Percentiles rank a stretch among this genome's conserved stretches.
Conservation (phyloP, 495 filamentous ascomycete genomes). For the Penicillium subrubescens region DNA sequence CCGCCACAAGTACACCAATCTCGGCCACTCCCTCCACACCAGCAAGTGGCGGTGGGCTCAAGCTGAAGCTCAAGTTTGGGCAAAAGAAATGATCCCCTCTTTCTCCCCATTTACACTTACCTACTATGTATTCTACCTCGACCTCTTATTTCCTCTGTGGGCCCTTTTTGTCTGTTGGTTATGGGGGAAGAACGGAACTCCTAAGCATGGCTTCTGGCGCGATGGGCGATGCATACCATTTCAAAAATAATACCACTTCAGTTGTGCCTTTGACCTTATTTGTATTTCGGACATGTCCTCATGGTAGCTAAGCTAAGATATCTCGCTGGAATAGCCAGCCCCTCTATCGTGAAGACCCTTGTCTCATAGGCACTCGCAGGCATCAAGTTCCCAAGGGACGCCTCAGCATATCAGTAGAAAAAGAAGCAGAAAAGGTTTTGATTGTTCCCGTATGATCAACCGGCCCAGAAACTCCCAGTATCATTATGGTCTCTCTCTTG, state of each 20-base stretch:
- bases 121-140: constrained; percentile 25
- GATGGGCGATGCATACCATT: constrained; percentile 13
- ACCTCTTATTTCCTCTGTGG: constrained; percentile 6
- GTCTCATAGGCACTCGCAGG: neutral
- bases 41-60: constrained; percentile 42
- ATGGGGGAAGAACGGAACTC: neutral
- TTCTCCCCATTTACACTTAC: constrained; percentile 11
- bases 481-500: constrained; percentile 28
- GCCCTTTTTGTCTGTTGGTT: neutral
- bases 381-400: neutral
- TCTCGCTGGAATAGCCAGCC: neutral
- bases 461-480: constrained; percentile 46
- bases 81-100: constrained; percentile 33
- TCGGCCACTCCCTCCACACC: constrained; percentile 36
- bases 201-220: constrained; percentile 22
- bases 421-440: constrained; percentile 35
- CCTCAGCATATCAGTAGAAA: neutral
- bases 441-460: constrained; percentile 44
- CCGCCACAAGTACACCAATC: constrained; percentile 22
- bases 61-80: constrained; percentile 49
- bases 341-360: neutral
- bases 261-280: neutral
- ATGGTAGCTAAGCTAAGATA: neutral
- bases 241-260: constrained; percentile 17
- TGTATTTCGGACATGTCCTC: neutral